Evolutionary conservation across 2,329 filamentous ascomycete genomes (phyloP).

Genomic region (Trichoderma koningiopsis): DNA sequence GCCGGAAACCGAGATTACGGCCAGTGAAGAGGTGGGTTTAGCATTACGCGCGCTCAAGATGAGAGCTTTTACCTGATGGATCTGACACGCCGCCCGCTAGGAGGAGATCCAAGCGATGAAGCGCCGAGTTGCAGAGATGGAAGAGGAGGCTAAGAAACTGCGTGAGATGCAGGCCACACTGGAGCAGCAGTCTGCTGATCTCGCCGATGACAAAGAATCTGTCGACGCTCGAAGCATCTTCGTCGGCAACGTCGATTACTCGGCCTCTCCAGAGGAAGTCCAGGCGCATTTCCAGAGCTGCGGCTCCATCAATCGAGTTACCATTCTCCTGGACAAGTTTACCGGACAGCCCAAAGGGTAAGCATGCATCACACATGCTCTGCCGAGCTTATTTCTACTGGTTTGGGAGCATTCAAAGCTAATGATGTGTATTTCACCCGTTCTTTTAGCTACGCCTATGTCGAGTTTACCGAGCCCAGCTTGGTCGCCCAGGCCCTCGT

Average conservation of each 20-base stretch:
- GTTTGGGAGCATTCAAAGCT: background rate
- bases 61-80: conserved; percentile 25
- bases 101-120: conserved; percentile 89
- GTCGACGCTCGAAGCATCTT: conserved; percentile 95
- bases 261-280: conserved; percentile 91
- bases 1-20: conserved; percentile 37
- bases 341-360: conserved; percentile 99
- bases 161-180: conserved; percentile 85
- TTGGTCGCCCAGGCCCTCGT: conserved; percentile 92
- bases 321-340: conserved; percentile 96
- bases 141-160: conserved; percentile 83
- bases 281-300: conserved; percentile 98
- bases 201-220: conserved; percentile 92
- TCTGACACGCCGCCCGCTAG: conserved; percentile 46
- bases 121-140: conserved; percentile 83
- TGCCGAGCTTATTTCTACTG: background rate
- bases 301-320: conserved; percentile 96
- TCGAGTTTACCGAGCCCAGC: conserved; percentile 94
- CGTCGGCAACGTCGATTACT: conserved; percentile 98
- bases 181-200: conserved; percentile 80
- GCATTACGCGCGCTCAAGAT: conserved; percentile 25
- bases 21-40: conserved; percentile 43
- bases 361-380: conserved; percentile 38
- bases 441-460: conserved; percentile 83
- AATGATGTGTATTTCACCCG: background rate